Percentiles rank a stretch among this genome's conserved stretches.
phyloP scores from a whole-genome alignment of 163 green algal species.

The Chloromonas sp. region DNA sequence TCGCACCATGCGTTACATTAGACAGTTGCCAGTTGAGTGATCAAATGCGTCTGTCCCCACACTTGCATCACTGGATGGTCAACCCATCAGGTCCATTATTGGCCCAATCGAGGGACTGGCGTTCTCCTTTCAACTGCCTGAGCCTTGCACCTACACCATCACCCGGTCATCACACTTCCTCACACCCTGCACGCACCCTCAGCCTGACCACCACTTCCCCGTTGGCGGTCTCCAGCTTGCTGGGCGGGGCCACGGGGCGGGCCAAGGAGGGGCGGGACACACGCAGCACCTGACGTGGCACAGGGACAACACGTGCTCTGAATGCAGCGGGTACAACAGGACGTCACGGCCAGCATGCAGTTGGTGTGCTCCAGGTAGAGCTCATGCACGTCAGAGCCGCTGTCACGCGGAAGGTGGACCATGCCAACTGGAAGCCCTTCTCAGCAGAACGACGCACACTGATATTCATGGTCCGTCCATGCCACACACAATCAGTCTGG shows the following conservation, averaged over 20 bases:
- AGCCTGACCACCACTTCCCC: slow-evolving; percentile 32
- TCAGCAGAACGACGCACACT: background rate
- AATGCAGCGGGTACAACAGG: background rate
- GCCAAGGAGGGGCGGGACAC: background rate
- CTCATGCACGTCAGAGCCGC: background rate
- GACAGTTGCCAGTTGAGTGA: too few species aligned
- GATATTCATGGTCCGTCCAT: too few species aligned
- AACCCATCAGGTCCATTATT: too few species aligned
- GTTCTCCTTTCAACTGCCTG: too few species aligned
- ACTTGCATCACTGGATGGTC: too few species aligned
- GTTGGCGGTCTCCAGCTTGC: background rate
- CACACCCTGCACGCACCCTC: background rate
- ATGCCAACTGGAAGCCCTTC: background rate
- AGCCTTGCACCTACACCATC: too few species aligned
- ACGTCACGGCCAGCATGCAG: background rate
- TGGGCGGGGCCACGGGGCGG: background rate
- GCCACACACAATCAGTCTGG: too few species aligned
- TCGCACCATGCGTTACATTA: too few species aligned
- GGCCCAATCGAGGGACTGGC: too few species aligned
- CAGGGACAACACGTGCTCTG: background rate
- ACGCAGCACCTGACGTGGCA: background rate
- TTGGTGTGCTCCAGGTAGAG: background rate
- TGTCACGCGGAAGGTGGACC: too few species aligned
- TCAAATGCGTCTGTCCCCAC: too few species aligned
- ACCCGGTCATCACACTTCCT: too few species aligned